Evolutionary conservation across 2,329 filamentous ascomycete genomes (phyloP).

Genomic region (Alternaria alternata): DNA sequence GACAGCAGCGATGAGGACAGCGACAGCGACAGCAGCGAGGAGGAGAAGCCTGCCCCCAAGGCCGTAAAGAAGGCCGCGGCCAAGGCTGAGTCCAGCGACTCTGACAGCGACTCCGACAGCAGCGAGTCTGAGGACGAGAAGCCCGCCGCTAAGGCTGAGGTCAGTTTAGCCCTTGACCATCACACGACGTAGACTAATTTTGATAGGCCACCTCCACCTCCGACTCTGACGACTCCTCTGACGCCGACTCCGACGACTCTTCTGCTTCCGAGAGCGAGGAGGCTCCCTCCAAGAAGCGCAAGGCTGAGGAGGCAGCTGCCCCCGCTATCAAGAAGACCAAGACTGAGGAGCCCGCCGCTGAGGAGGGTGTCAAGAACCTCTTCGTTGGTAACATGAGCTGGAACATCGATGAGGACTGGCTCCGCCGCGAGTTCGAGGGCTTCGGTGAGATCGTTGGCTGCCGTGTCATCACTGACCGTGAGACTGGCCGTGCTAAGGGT

Average conservation of each 20-base stretch:
- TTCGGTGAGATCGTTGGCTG: constrained; percentile 76
- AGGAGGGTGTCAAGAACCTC: constrained; percentile 69
- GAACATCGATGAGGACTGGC: constrained; percentile 85
- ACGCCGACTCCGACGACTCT: constrained; percentile 49
- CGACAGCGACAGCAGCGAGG: constrained; percentile 40
- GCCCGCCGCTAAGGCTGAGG: constrained; percentile 36
- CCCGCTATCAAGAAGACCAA: constrained; percentile 73
- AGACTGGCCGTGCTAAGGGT: constrained; percentile 83
- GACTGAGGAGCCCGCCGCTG: constrained; percentile 60
- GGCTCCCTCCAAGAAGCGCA: constrained; percentile 69
- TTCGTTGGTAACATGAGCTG: constrained; percentile 92
- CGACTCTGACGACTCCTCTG: constrained; percentile 32
- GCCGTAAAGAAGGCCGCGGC: constrained; percentile 43
- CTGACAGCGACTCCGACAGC: constrained; percentile 36
- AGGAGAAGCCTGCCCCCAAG: constrained; percentile 40
- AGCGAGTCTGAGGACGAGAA: constrained; percentile 41
- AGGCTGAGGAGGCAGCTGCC: constrained; percentile 64
- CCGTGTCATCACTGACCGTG: constrained; percentile 84
- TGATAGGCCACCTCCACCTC: constrained; percentile 32
- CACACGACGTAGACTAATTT: constrained; percentile 21
- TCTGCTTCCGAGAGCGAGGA: constrained; percentile 45
- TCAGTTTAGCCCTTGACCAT: constrained; percentile 37
- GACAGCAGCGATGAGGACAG: constrained; percentile 36
- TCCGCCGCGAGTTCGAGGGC: constrained; percentile 81
- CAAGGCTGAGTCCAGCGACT: constrained; percentile 50